A percentile compares a stretch with the other conserved stretches of the same genome.
Conservation (phyloP, 768 basidiomycete genomes). For the Lentinula guzmanii region DNA sequence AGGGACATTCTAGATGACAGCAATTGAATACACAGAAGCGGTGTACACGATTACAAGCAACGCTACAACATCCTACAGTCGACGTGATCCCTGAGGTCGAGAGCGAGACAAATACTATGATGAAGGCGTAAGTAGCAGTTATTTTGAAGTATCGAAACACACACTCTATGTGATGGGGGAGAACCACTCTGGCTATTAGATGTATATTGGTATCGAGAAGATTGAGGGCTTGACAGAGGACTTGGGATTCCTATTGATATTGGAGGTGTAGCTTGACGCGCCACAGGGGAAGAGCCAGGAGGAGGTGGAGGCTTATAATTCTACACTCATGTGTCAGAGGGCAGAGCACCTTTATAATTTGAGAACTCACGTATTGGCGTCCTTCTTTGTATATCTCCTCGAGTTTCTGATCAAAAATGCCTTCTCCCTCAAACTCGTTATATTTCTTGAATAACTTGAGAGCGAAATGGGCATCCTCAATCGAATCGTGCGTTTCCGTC, state of each 20-base stretch:
- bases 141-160: background rate
- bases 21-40: no score
- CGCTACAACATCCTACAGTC: background rate
- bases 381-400: constrained; percentile 82
- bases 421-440: constrained; percentile 66
- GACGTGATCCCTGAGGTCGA: background rate
- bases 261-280: constrained; percentile 5
- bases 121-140: background rate
- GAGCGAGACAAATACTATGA: background rate
- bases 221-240: constrained; percentile 1
- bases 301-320: constrained; percentile 50
- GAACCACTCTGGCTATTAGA: background rate
- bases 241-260: background rate
- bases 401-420: constrained; percentile 79
- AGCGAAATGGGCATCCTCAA: constrained; percentile 91
- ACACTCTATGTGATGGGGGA: background rate
- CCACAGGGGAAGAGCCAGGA: background rate
- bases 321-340: constrained; percentile 21
- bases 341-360: background rate
- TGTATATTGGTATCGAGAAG: background rate
- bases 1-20: no score
- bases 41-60: no score
- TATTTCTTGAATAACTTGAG: constrained; percentile 81
- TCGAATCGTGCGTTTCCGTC: constrained; percentile 94
- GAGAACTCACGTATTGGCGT: constrained; percentile 48